phyloP scores from a whole-genome alignment of 768 basidiomycete species.

The Porphyrellus cyaneotinctus region DNA sequence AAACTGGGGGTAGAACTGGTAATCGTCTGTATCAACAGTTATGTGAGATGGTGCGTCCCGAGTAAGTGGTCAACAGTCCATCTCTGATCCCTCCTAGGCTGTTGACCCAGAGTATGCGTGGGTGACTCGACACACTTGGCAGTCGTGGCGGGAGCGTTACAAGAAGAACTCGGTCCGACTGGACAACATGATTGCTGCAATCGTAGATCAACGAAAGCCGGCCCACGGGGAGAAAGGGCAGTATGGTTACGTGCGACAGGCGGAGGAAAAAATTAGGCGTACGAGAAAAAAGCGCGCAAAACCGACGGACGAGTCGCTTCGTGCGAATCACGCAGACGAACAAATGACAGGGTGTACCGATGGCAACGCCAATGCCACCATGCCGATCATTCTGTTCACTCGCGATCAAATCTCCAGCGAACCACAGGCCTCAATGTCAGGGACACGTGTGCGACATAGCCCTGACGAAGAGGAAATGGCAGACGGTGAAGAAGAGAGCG shows the following conservation, averaged over 20 bases:
- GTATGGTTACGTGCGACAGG: conserved; percentile 74
- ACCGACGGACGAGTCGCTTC: conserved; percentile 25
- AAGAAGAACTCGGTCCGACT: conserved; percentile 75
- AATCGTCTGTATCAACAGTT: conserved; percentile 82
- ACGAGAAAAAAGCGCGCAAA: conserved; percentile 45
- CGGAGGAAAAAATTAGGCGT: conserved; percentile 66
- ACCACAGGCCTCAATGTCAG: conserved; percentile 29
- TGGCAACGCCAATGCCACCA: conserved; percentile 2
- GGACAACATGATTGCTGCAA: conserved; percentile 56
- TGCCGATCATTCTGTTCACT: conserved; percentile 27
- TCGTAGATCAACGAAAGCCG: conserved; percentile 70
- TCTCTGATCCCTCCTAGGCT: conserved; percentile 36
- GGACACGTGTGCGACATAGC: conserved; percentile 33
- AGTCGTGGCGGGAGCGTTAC: conserved; percentile 86
- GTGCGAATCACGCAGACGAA: conserved; percentile 19
- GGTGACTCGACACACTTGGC: conserved; percentile 84
- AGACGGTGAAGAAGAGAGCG: conserved; percentile 49
- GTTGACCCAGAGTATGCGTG: conserved; percentile 70
- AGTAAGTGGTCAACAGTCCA: neutral
- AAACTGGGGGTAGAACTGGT: conserved; percentile 76
- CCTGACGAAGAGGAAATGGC: conserved; percentile 68
- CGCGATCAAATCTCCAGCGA: conserved; percentile 18
- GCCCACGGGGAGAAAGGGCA: conserved; percentile 73
- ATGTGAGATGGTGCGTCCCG: conserved; percentile 56
- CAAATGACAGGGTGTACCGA: conserved; percentile 12